Base-by-base conservation (phyloP, 345 rosid species). In the Carallia pectinifolia region DNA sequence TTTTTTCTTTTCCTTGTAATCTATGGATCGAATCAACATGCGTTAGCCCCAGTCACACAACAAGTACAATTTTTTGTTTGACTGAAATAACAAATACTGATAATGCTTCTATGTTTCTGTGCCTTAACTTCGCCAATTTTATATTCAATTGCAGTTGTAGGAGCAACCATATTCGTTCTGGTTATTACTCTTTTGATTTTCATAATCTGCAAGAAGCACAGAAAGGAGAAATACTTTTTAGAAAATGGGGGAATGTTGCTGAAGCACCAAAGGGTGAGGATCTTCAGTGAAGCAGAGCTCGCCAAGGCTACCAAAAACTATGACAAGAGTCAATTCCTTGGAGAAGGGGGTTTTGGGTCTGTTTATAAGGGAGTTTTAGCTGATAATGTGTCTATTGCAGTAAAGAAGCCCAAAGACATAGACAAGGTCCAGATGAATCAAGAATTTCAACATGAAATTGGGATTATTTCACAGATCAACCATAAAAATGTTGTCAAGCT, bases 401-500 rank as follows among this genome's bases (percentile, higher is more conserved):
- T 76, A 13, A 75, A 69, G 74, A 75, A 75, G 37, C 73, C 70
- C 6, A 71, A 73, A 48, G 75, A 58, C 18, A 10, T 30, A 7
- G 58, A 65, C 48, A 71, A 69, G 65, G 17, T 38, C 62, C 74
- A 64, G 19, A 61, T 68, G 17, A 65, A 68, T 27, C 58, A 75
- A 3, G 79, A 79, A 39, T 75, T 55, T 62, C 66, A 75, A 16
- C 70, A 52, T 0, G 80, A 80, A 73, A 72, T 80, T 29, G 59
- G 62, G 3, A 56, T 69, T 48, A 69, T 76, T 40, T 80, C 76
- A 30, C 80, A 73, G 18, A 70, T 80, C 0, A 73, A 80, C 39
- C 83, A 76, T 44, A 81, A 38, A 47, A 81, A 81, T 61, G 79
- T 80, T 15, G 83, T 80, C 1, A 73, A 70, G 61, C 55, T 81